Evolutionary conservation across 352 stramenopile genomes (phyloP).

Genomic region (Thraustochytrium sp.): DNA sequence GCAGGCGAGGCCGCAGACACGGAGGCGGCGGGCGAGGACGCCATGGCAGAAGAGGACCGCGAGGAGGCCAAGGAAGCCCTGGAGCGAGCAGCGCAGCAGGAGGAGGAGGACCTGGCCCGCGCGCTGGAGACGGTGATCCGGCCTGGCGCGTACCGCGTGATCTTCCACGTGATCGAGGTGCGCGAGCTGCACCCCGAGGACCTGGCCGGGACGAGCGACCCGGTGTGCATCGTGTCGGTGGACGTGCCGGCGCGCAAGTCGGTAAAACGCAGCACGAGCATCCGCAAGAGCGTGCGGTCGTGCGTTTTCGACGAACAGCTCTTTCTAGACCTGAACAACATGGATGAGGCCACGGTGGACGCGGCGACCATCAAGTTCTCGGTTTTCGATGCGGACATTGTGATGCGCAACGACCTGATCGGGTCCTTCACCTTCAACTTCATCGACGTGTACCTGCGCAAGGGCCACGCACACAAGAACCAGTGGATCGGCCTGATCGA

Average conservation of each 20-base stretch:
- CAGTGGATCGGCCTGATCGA: constrained; percentile 82
- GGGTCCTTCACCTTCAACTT: constrained; percentile 73
- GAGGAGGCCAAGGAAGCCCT: not conserved
- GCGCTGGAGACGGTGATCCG: not conserved
- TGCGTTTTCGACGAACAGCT: constrained; percentile 81
- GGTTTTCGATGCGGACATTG: constrained; percentile 74
- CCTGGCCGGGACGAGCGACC: constrained; percentile 75
- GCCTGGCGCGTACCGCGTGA: constrained; percentile 2
- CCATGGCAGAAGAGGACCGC: not conserved
- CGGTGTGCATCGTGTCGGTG: constrained; percentile 70
- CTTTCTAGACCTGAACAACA: constrained; percentile 74
- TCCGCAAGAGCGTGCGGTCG: constrained; percentile 59
- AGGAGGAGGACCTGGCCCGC: not conserved
- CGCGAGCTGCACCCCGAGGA: constrained; percentile 76
- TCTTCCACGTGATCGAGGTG: constrained; percentile 77
- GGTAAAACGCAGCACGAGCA: constrained; percentile 64
- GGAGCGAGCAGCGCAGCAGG: not conserved
- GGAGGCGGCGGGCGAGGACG: not conserved
- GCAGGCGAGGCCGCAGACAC: not conserved
- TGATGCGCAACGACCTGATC: constrained; percentile 77
- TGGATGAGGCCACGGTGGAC: constrained; percentile 72
- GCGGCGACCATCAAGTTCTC: constrained; percentile 69
- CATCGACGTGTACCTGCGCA: constrained; percentile 67
- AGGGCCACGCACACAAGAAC: constrained; percentile 76
- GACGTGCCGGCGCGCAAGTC: constrained; percentile 74